Conservation (phyloP, 495 filamentous ascomycete species). For the Podospora didyma region DNA sequence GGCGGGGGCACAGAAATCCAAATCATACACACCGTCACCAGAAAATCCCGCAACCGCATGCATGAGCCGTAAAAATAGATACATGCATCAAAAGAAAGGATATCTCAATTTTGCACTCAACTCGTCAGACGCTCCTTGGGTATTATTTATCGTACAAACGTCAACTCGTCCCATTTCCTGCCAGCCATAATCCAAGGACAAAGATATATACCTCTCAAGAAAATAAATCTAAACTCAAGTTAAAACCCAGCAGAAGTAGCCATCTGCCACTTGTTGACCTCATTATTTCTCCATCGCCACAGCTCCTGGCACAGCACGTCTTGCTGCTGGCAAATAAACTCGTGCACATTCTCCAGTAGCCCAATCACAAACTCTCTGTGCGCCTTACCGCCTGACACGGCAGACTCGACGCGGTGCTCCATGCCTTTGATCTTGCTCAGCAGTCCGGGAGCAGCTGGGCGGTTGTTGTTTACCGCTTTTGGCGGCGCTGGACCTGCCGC, state of each 20-base stretch:
- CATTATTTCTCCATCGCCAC: not conserved
- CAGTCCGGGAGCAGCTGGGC: constrained; percentile 2
- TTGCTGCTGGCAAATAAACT: not conserved
- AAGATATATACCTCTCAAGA: no score
- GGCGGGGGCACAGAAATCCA: no score
- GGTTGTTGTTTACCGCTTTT: constrained; percentile 3
- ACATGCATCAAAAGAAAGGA: no score
- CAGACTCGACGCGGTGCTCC: constrained; percentile 3
- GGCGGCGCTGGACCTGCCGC: not conserved
- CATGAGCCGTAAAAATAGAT: no score
- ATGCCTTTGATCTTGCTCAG: constrained; percentile 6
- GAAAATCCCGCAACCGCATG: no score
- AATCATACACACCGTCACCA: no score
- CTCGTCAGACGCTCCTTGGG: no score
- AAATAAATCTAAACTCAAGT: no score
- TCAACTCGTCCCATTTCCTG: not conserved
- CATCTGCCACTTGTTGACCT: not conserved
- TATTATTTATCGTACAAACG: no score
- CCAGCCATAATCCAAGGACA: not conserved
- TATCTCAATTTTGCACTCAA: no score
- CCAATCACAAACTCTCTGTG: constrained; percentile 3
- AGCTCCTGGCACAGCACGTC: not conserved
- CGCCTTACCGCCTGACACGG: not conserved
- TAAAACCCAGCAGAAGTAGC: no score
- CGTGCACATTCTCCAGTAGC: not conserved